phyloP scores from a whole-genome alignment of 164 flowering plant genomes.

The Nelumbo lutea region DNA sequence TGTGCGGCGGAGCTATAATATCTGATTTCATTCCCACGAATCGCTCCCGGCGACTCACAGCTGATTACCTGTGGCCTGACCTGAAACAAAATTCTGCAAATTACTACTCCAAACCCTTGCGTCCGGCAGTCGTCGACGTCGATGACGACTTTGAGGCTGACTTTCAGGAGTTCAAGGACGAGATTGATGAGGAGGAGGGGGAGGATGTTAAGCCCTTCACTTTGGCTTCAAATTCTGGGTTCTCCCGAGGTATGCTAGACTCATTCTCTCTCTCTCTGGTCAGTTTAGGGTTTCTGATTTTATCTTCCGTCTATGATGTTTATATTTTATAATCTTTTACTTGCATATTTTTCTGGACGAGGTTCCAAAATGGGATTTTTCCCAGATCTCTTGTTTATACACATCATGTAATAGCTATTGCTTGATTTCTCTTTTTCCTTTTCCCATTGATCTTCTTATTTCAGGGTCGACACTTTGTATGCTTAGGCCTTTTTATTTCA shows the following conservation, averaged over 20 bases:
- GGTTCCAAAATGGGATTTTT: too few species aligned
- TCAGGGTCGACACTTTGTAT: too few species aligned
- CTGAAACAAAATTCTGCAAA: slow-evolving; percentile 26
- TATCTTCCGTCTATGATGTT: neutral
- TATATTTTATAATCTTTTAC: neutral
- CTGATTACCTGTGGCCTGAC: slow-evolving; percentile 50
- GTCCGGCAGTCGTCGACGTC: slow-evolving; percentile 18
- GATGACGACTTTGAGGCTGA: slow-evolving; percentile 86
- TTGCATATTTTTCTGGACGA: neutral
- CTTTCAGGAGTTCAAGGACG: slow-evolving; percentile 68
- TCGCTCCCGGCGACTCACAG: slow-evolving; percentile 37
- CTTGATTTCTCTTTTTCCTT: too few species aligned
- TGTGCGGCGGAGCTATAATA: slow-evolving; percentile 97
- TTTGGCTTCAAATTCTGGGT: slow-evolving; percentile 31
- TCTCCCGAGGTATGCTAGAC: slow-evolving; percentile 14
- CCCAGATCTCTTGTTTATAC: too few species aligned
- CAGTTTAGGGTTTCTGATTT: neutral
- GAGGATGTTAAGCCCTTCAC: slow-evolving; percentile 37
- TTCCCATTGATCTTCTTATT: too few species aligned
- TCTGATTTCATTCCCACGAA: slow-evolving; percentile 63
- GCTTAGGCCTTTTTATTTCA: too few species aligned
- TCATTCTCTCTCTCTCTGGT: neutral
- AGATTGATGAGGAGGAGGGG: slow-evolving; percentile 40
- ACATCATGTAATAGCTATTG: too few species aligned
- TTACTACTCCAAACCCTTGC: slow-evolving; percentile 26